A percentile compares a stretch with the other conserved stretches of the same genome.
Conservation (phyloP, 441 rosid genomes). For the Melastoma candidum region DNA sequence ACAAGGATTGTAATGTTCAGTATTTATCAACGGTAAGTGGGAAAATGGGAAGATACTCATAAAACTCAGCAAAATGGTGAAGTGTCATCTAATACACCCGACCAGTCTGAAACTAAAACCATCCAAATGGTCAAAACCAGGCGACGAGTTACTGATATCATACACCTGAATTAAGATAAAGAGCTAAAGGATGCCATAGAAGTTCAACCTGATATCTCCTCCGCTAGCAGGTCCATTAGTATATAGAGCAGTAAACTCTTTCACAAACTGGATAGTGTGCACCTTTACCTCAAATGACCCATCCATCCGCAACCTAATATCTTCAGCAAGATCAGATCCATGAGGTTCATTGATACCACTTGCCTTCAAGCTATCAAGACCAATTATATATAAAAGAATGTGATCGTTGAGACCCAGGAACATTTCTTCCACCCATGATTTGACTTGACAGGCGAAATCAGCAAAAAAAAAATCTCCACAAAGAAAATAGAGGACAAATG, state of each 20-base stretch:
- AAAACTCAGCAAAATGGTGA: not conserved
- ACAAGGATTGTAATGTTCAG: not conserved
- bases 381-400: slow-evolving; percentile 61
- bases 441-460: slow-evolving; percentile 38
- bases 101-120: not conserved
- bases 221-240: slow-evolving; percentile 98
- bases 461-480: not conserved
- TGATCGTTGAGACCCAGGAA: slow-evolving; percentile 37
- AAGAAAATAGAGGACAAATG: slow-evolving; percentile 3
- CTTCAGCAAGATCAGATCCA: slow-evolving; percentile 25
- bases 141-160: not conserved
- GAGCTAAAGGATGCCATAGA: slow-evolving; percentile 7
- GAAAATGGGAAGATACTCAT: slow-evolving; percentile 6
- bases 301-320: slow-evolving; percentile 78
- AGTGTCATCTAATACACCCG: not conserved
- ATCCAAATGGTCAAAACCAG: not conserved
- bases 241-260: slow-evolving; percentile 74
- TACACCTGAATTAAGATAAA: slow-evolving; percentile 4
- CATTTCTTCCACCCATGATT: slow-evolving; percentile 83
- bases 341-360: slow-evolving; percentile 16
- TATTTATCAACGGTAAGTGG: not conserved
- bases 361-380: slow-evolving; percentile 80
- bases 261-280: slow-evolving; percentile 48
- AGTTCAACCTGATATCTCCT: slow-evolving; percentile 71
- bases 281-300: slow-evolving; percentile 64